Conservation (phyloP, 345 rosid species). For the Anacardium occidentale region DNA sequence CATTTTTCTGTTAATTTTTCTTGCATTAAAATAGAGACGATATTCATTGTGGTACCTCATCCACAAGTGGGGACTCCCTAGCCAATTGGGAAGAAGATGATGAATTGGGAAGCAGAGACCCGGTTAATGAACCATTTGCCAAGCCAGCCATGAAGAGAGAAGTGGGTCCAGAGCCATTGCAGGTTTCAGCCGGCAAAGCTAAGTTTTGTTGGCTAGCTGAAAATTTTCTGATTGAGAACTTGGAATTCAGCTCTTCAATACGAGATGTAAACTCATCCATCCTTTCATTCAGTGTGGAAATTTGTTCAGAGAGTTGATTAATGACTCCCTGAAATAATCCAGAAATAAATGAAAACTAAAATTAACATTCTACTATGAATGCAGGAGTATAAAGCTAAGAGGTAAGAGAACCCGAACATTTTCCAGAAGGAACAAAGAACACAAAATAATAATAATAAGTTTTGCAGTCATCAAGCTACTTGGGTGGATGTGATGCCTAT, state of each 20-base stretch:
- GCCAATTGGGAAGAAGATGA: conserved; percentile 81
- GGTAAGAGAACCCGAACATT: not conserved
- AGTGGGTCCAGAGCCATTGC: conserved; percentile 73
- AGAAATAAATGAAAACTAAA: conserved; percentile 13
- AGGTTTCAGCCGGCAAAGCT: conserved; percentile 66
- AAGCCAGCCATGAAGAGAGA: conserved; percentile 53
- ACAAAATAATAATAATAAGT: no score
- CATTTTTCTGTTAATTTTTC: no score
- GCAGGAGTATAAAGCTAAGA: not conserved
- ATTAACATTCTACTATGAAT: not conserved
- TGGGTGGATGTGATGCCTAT: not conserved
- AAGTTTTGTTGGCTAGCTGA: conserved; percentile 79
- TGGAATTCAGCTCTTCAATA: conserved; percentile 80
- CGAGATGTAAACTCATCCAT: conserved; percentile 92
- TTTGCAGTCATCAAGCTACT: not conserved
- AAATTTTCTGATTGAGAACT: conserved; percentile 50
- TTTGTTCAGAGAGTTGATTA: conserved; percentile 92
- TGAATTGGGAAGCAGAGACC: conserved; percentile 59
- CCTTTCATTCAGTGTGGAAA: conserved; percentile 87
- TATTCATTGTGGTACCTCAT: conserved; percentile 62
- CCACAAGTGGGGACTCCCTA: conserved; percentile 78
- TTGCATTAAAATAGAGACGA: not conserved
- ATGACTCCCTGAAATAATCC: conserved; percentile 58
- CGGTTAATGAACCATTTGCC: conserved; percentile 55
- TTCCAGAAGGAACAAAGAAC: not conserved